These are phyloP conservation scores for Solanum virginianum DNA, from an alignment of 257 asterid genomes.

Conservation along the genomic window DNA sequence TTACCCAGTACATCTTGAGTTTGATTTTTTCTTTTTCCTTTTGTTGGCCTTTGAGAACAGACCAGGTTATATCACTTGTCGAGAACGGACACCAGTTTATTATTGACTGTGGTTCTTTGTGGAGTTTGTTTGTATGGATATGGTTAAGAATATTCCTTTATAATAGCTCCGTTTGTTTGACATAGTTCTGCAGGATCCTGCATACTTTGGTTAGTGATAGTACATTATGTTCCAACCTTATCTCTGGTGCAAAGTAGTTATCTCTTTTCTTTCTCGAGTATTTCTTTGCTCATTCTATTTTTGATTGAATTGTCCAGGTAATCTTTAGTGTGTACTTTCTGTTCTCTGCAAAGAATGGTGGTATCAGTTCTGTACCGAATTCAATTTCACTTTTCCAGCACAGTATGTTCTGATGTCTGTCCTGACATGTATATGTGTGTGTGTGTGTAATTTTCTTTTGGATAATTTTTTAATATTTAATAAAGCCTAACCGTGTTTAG, in stretches of 20 bases:
- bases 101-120: neutral
- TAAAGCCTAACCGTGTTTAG: neutral
- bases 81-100: neutral
- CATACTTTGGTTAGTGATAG: neutral
- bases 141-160: neutral
- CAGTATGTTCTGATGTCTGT: neutral
- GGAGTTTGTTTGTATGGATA: neutral
- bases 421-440: neutral
- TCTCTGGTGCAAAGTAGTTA: neutral
- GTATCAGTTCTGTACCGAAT: neutral
- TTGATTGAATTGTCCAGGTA: neutral
- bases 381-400: neutral
- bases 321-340: neutral
- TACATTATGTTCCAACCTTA: neutral
- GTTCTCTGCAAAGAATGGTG: neutral
- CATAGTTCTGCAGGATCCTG: neutral
- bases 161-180: neutral
- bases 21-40: conserved; percentile 3
- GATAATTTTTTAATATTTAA: no score
- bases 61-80: neutral
- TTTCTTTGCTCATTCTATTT: neutral
- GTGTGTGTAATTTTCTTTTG: neutral
- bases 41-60: conserved; percentile 1
- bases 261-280: neutral
- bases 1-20: neutral